Base-by-base conservation (phyloP, 106 monocot genomes). In the Platanthera zijinensis region DNA sequence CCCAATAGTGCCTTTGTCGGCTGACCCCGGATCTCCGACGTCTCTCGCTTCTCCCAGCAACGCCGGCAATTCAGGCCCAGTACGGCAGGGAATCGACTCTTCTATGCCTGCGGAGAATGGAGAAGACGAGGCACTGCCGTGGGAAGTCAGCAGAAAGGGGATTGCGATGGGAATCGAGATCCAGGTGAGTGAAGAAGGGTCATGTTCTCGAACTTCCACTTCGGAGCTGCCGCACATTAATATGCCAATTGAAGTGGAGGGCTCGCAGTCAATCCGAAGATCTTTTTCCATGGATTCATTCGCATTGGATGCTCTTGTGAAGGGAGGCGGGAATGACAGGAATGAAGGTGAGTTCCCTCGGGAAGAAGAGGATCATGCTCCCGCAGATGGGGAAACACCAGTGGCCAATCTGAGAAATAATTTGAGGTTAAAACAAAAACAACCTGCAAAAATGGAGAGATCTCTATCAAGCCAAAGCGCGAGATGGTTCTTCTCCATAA, bases 231-330 rank as follows among this genome's bases (percentile, higher is more conserved):
- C 50, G 14, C 67, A 48, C 68, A 25, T 25, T 25, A 63, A 28
- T 9, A 48, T 5, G 48, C 14, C 11, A 5, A 15, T n/a, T n/a
- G 81, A 61, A 5, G 80, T 71, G 19, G 47, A 32, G 10, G 80
- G 50, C 39, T 22, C 84, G 57, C 89, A 83, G 78, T 83, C 85
- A 8, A 77, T 86, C 46, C 68, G 89, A 47, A 50, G 86, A 57
- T 89, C 89, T 7, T 74, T 82, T 73, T 89, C 89, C 0, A 80
- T 86, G 89, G 89, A 86, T 62, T 49, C 77, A 0, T 84, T 79
- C 10, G 66, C 72, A 7, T 49, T 80, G 30, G 78, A 46, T 52
- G 17, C 30, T 68, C 17, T 84, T 68, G 12, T 75, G 21, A 79
- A 79, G 28, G 49, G 10, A 13, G 74, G 71, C 1, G 2, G 15